phyloP scores from a whole-genome alignment of 805 yeast genomes.

The Candida adriatica region DNA sequence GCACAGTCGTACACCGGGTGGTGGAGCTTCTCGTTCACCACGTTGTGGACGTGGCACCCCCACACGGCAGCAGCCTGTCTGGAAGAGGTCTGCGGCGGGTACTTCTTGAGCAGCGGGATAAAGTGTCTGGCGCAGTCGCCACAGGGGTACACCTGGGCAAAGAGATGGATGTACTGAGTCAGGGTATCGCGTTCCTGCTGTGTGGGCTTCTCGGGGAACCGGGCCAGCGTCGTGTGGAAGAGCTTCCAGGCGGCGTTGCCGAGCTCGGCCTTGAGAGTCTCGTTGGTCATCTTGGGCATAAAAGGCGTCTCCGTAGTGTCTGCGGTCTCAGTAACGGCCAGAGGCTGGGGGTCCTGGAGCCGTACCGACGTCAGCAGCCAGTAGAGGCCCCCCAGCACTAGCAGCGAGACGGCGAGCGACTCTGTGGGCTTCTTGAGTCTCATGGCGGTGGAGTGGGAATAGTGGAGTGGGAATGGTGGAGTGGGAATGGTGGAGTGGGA shows the following conservation, averaged over 20 bases:
- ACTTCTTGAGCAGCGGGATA: constrained; percentile 54
- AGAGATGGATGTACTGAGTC: constrained; percentile 55
- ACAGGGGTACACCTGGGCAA: constrained; percentile 93
- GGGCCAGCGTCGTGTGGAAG: constrained; percentile 85
- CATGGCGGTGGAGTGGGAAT: constrained; percentile 5
- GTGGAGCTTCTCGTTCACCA: constrained; percentile 66
- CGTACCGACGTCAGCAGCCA: constrained; percentile 12
- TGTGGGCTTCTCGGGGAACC: constrained; percentile 83
- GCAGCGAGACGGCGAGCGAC: constrained; percentile 7
- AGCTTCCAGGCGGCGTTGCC: constrained; percentile 91
- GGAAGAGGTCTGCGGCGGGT: constrained; percentile 78
- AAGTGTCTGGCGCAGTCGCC: constrained; percentile 96
- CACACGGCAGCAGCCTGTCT: constrained; percentile 83
- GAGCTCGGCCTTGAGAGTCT: constrained; percentile 70
- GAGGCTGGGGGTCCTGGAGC: constrained; percentile 23
- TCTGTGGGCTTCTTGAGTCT: constrained; percentile 9
- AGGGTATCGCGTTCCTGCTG: constrained; percentile 57
- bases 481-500: too few relatives aligned
- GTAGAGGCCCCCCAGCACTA: constrained; percentile 12
- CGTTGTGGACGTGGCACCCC: constrained; percentile 93
- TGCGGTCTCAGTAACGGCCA: constrained; percentile 25
- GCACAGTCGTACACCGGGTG: constrained; percentile 81
- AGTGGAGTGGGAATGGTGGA: too few relatives aligned
- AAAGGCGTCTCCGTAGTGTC: constrained; percentile 13
- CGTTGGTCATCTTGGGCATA: constrained; percentile 94